Percentiles rank a stretch among this genome's conserved stretches.
phyloP scores from a whole-genome alignment of 2,329 filamentous ascomycete species.

The Helotiales sp. region DNA sequence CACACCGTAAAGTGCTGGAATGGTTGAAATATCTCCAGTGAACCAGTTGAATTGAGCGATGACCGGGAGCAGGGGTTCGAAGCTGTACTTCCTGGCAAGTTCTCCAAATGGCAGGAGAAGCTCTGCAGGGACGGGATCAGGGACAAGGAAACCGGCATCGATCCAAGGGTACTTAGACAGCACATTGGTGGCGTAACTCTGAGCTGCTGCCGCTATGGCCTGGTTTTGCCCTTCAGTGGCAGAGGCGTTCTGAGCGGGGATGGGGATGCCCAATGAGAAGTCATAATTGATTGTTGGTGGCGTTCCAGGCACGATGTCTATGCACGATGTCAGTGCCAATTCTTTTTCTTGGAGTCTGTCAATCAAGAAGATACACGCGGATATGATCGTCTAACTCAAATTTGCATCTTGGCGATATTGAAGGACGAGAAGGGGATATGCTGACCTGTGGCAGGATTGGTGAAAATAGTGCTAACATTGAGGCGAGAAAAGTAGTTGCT shows the following conservation, averaged over 20 bases:
- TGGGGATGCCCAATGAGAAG: neutral
- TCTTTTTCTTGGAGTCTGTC: no score
- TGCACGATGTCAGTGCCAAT: neutral
- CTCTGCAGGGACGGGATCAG: slow-evolving; percentile 33
- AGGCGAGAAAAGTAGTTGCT: slow-evolving; percentile 1
- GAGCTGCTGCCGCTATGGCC: neutral
- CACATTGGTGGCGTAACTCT: neutral
- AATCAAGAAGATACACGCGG: no score
- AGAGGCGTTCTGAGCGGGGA: neutral
- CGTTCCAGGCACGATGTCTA: neutral
- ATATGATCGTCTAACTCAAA: neutral
- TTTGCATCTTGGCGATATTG: no score
- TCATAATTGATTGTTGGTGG: neutral
- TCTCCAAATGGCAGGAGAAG: slow-evolving; percentile 35
- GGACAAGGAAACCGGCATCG: slow-evolving; percentile 50
- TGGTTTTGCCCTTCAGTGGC: neutral
- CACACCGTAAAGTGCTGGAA: slow-evolving; percentile 49
- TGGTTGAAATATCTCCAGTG: slow-evolving; percentile 47
- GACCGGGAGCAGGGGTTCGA: slow-evolving; percentile 50
- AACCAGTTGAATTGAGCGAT: slow-evolving; percentile 52
- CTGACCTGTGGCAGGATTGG: neutral
- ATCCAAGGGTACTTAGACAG: slow-evolving; percentile 44
- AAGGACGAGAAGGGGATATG: neutral
- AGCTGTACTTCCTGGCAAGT: slow-evolving; percentile 39
- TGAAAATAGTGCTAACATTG: neutral